Conservation (phyloP, 176 grass and related monocot species). For the Oryza nivara region DNA sequence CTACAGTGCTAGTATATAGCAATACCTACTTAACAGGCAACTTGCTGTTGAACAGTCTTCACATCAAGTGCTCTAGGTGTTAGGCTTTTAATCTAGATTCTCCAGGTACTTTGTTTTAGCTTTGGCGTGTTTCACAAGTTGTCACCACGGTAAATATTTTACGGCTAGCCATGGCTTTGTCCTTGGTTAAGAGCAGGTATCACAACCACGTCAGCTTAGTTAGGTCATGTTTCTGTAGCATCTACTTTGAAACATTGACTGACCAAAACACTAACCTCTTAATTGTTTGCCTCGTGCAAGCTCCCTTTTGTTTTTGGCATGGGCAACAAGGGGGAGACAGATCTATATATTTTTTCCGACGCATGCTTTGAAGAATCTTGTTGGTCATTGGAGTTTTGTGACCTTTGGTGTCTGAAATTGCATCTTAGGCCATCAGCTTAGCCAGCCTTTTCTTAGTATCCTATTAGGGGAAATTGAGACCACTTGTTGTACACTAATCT, state of each 20-base stretch:
- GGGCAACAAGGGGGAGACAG: constrained; percentile 47
- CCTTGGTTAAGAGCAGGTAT: constrained; percentile 22
- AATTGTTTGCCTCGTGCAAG: constrained; percentile 34
- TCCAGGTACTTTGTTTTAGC: constrained; percentile 42
- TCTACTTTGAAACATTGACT: constrained; percentile 48
- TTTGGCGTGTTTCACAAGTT: constrained; percentile 39
- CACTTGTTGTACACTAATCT: constrained; percentile 52
- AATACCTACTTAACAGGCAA: constrained; percentile 35
- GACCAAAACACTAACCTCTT: constrained; percentile 37
- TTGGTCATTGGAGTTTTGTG: constrained; percentile 54
- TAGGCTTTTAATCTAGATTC: constrained; percentile 47
- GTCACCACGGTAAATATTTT: constrained; percentile 26
- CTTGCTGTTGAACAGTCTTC: constrained; percentile 32
- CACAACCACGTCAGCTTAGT: constrained; percentile 35
- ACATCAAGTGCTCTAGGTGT: constrained; percentile 35
- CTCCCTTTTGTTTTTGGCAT: constrained; percentile 31
- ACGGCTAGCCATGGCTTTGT: constrained; percentile 22
- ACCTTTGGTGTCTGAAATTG: constrained; percentile 43
- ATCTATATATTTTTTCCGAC: constrained; percentile 39
- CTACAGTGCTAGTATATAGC: constrained; percentile 27
- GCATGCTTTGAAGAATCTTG: constrained; percentile 53
- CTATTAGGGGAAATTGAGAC: constrained; percentile 47
- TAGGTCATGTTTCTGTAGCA: constrained; percentile 43
- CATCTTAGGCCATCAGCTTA: constrained; percentile 57
- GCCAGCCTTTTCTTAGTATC: constrained; percentile 52